A percentile compares a stretch with the other conserved stretches of the same genome.
These are phyloP conservation scores for Xerocomus potaroensis DNA, from an alignment of 768 basidiomycete genomes.

Conservation along the genomic window DNA sequence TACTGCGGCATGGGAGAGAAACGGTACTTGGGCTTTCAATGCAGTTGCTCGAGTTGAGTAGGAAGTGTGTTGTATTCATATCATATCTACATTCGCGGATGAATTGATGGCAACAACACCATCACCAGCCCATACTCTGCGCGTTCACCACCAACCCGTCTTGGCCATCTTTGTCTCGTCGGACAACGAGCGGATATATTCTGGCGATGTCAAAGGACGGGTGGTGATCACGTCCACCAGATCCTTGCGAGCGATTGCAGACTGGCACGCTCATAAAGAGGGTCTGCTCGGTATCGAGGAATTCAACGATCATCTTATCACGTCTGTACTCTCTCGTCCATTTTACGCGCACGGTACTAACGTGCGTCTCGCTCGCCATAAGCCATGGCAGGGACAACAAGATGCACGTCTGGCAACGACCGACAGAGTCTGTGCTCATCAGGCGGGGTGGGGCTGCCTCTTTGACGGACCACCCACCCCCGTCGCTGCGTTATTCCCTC, in stretches of 20 bases:
- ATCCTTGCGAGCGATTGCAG: constrained; percentile 64
- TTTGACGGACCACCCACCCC: constrained; percentile 43
- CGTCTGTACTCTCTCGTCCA: constrained; percentile 49
- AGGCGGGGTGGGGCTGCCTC: constrained; percentile 55
- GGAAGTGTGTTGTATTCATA: too few species aligned
- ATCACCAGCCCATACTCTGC: constrained; percentile 69
- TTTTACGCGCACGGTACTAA: too few species aligned
- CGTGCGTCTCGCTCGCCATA: too few species aligned
- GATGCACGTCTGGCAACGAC: constrained; percentile 66
- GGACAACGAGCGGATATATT: constrained; percentile 79
- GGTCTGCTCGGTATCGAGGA: constrained; percentile 78
- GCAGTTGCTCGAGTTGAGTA: constrained; percentile 92
- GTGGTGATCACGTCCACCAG: constrained; percentile 74
- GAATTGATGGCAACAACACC: constrained; percentile 27
- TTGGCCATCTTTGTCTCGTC: constrained; percentile 57
- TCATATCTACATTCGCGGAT: too few species aligned
- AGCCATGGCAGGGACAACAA: constrained; percentile 85
- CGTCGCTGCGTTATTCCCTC: constrained; percentile 59
- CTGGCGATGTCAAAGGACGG: constrained; percentile 78
- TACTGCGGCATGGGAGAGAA: constrained; percentile 76
- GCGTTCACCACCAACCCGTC: constrained; percentile 65
- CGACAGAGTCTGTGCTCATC: constrained; percentile 45
- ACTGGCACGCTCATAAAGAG: constrained; percentile 79
- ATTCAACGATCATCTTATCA: constrained; percentile 62
- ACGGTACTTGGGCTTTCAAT: constrained; percentile 84